A percentile compares a stretch with the other conserved stretches of the same genome.
Conservation (phyloP, 345 rosid species). For the Geranium rotundifolium region DNA sequence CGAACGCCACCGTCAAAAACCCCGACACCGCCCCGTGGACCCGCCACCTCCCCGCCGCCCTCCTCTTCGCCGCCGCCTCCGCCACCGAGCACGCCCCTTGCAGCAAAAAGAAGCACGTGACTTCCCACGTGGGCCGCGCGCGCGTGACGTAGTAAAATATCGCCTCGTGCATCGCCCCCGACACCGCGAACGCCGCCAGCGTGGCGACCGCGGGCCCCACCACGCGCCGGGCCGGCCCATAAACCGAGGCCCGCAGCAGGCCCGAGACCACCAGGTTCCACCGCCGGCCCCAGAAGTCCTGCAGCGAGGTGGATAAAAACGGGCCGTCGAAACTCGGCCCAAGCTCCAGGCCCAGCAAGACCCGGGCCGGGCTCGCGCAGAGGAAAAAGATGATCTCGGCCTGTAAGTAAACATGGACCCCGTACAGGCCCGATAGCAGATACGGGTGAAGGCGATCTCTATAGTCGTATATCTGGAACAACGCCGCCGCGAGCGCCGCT, state of each 20-base stretch:
- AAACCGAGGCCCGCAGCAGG: slow-evolving; percentile 41
- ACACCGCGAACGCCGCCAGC: slow-evolving; percentile 39
- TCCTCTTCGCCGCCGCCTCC: slow-evolving; percentile 37
- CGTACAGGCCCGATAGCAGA: slow-evolving; percentile 19
- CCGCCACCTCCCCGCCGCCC: slow-evolving; percentile 15
- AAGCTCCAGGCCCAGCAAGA: slow-evolving; percentile 34
- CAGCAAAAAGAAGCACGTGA: slow-evolving; percentile 49
- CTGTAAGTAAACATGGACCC: slow-evolving; percentile 31
- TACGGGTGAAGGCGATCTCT: slow-evolving; percentile 18
- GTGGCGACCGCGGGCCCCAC: slow-evolving; percentile 24
- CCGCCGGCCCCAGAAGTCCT: slow-evolving; percentile 74
- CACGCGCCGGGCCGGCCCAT: slow-evolving; percentile 35
- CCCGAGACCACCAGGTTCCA: slow-evolving; percentile 63
- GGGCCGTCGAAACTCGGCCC: slow-evolving; percentile 64
- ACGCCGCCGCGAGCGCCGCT: slow-evolving; percentile 13
- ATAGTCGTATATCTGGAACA: slow-evolving; percentile 26
- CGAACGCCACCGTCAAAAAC: slow-evolving; percentile 25
- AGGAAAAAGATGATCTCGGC: slow-evolving; percentile 27
- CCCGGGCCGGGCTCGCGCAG: slow-evolving; percentile 23
- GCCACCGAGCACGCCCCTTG: slow-evolving; percentile 34
- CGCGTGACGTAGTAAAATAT: slow-evolving; percentile 34
- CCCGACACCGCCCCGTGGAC: slow-evolving; percentile 21
- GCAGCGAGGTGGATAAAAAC: slow-evolving; percentile 51
- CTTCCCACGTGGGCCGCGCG: slow-evolving; percentile 59
- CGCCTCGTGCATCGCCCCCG: slow-evolving; percentile 58